phyloP scores from a whole-genome alignment of 2,329 filamentous ascomycete species.

The Phyllosticta paracitricarpa region DNA sequence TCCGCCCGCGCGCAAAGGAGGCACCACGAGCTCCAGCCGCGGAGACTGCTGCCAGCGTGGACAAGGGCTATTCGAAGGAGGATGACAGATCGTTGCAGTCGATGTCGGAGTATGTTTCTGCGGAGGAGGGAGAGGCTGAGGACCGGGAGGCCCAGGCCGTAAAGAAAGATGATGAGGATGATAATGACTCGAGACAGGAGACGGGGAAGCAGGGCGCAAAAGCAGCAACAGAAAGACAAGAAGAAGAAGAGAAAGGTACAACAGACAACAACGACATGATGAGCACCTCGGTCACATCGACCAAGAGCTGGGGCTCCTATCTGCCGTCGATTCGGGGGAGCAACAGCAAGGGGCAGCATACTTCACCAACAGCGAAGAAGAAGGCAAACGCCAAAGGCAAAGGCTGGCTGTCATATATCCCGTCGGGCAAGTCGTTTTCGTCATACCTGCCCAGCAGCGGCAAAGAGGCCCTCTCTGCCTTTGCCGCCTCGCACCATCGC shows the following conservation, averaged over 20 bases:
- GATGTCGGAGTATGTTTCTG: background rate
- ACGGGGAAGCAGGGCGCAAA: slow-evolving; percentile 8
- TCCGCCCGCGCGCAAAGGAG: background rate
- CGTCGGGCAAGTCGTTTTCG: slow-evolving; percentile 38
- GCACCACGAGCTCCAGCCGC: no score
- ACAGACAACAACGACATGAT: slow-evolving; percentile 20
- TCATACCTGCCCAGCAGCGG: slow-evolving; percentile 36
- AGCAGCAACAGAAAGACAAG: slow-evolving; percentile 10
- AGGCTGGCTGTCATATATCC: slow-evolving; percentile 39
- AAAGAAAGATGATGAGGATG: background rate
- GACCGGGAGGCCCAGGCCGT: background rate
- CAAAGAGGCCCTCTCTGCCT: slow-evolving; percentile 34
- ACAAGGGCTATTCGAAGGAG: background rate
- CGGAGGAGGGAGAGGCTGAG: background rate
- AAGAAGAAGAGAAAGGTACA: slow-evolving; percentile 13
- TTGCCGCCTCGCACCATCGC: slow-evolving; percentile 34
- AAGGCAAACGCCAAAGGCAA: slow-evolving; percentile 22
- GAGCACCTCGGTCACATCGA: slow-evolving; percentile 8
- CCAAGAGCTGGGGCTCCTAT: slow-evolving; percentile 28
- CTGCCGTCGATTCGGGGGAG: slow-evolving; percentile 22
- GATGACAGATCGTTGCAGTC: background rate
- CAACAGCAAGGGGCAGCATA: background rate
- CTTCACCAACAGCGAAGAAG: background rate
- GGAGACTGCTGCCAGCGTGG: background rate
- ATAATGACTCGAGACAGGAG: background rate